Base-by-base conservation (phyloP, 768 basidiomycete genomes). In the Mycena galopus region DNA sequence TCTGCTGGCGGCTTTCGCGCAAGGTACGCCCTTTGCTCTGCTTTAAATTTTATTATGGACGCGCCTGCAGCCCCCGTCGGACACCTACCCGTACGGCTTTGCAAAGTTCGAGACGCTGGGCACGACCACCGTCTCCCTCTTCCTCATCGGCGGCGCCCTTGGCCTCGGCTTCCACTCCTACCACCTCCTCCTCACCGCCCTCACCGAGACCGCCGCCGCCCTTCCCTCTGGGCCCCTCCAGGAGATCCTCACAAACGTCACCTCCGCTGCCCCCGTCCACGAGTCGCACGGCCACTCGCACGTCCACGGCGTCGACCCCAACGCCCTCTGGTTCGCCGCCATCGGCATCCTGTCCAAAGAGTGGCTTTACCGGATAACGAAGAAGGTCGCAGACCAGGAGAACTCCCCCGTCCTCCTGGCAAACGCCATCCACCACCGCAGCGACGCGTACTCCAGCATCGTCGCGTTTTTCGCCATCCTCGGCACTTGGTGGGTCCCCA, bases 381-480 rank as follows among this genome's bases (percentile, higher is more conserved):
- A 93, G 78, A 89, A 88, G 65, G 97, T 99, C 33, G 98, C 97
- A 14, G 91, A 95, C 68, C 90, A 95, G 76, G 96, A 98, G 81
- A 91, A 92, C 77, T 95, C 94, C 77, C 94, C 95, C 5, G 98
- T 99, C 0, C 83, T 99, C 63, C 85, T 93, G 23, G 98, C 98
- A n/a, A 99, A 99, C 80, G 98, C 97, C 8, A 88, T 96, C 67
- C 97, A 99, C 81, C 98, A 99, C 82, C 90, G 98, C n/a, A 96
- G 95, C 74, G 98, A 99, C 80, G 96, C 96, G 8, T 96, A 96
- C 78, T 96, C 96, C 4, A 97, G 96, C 76, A 76, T 93, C 59
- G 96, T 99, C 65, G 96, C 97, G 14, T 89, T 99, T 66, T 88
- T 93, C 56, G 97, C 97, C 19, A 99, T 99, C 78, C 82, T 99